A percentile compares a stretch with the other conserved stretches of the same genome.
Conservation (phyloP, 345 rosid genomes). For the Citrus inodora region DNA sequence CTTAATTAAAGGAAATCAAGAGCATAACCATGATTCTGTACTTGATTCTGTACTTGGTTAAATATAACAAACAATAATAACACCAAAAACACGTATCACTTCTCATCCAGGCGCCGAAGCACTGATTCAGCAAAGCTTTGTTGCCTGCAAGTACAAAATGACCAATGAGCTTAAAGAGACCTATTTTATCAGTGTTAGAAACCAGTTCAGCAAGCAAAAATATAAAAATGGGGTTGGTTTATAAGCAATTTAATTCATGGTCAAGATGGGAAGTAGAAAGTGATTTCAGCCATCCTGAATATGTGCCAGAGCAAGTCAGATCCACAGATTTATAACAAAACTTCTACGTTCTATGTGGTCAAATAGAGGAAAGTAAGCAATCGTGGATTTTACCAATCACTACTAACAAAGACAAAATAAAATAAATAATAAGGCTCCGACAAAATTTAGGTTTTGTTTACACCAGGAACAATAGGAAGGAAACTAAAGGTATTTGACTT, state of each 20-base stretch:
- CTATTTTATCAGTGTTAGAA: neutral
- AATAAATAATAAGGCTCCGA: neutral
- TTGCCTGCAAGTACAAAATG: constrained; percentile 57
- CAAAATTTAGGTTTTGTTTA: neutral
- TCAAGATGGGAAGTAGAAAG: neutral
- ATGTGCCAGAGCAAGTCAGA: neutral
- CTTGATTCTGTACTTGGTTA: neutral
- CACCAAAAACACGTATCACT: constrained; percentile 29
- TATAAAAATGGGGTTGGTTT: neutral
- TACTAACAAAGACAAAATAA: neutral
- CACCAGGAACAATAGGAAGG: neutral
- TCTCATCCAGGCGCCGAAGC: constrained; percentile 69
- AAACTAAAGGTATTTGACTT: constrained; percentile 32
- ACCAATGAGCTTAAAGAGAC: constrained; percentile 5
- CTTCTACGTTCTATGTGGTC: neutral
- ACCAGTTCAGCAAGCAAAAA: neutral
- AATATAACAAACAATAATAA: constrained; percentile 10
- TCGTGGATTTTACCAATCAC: neutral
- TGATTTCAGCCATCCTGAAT: neutral
- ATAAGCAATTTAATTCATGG: neutral
- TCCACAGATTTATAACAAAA: neutral
- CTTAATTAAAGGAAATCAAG: neutral
- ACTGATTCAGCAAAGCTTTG: constrained; percentile 86
- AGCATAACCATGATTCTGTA: neutral
- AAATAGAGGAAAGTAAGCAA: neutral